These are phyloP conservation scores for Cyclocybe cylindracea DNA, from an alignment of 768 basidiomycete genomes.

Conservation along the genomic window DNA sequence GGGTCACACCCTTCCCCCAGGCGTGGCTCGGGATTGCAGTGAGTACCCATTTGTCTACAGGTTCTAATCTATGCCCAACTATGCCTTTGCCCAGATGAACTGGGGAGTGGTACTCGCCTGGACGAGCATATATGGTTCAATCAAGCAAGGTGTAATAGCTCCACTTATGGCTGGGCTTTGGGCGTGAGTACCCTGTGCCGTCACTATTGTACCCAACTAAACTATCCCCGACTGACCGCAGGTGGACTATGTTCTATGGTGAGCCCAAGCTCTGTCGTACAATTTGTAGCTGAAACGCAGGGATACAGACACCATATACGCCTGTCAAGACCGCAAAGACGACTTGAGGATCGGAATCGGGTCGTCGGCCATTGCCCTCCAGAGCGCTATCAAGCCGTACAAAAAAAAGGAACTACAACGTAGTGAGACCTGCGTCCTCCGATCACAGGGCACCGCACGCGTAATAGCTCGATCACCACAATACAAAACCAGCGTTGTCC, in stretches of 20 bases:
- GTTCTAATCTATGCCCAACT: neutral
- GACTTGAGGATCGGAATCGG: neutral
- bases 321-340: conserved; percentile 1
- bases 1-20: neutral
- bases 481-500: too few species aligned
- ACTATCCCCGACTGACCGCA: neutral
- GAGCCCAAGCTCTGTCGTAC: too few species aligned
- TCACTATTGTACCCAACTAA: neutral
- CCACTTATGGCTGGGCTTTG: neutral
- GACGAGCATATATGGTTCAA: neutral
- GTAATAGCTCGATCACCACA: too few species aligned
- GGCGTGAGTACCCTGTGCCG: neutral
- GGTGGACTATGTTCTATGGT: conserved; percentile 4
- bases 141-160: neutral
- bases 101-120: conserved; percentile 1
- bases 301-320: neutral
- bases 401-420: too few species aligned
- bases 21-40: conserved; percentile 5
- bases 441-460: too few species aligned
- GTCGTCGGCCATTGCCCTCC: neutral
- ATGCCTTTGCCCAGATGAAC: neutral
- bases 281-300: too few species aligned
- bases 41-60: neutral
- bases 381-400: too few species aligned
- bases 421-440: too few species aligned